Conservation (phyloP, 1,284 basidiomycete genomes). For the Schizophyllum commune region DNA sequence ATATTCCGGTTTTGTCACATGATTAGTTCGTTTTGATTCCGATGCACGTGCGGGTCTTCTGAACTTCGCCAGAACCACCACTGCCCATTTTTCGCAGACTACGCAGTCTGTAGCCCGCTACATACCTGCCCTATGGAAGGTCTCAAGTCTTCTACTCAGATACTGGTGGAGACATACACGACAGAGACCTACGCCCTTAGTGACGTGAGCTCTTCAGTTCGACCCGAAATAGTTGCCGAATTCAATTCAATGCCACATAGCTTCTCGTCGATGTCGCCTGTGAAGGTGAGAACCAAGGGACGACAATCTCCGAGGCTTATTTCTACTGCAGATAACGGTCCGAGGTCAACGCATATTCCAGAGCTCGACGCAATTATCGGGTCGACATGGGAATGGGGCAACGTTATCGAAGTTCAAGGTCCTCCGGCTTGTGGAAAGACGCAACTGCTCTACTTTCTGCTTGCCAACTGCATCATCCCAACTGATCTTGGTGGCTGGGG, state of each 20-base stretch:
- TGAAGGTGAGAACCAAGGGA: slow-evolving; percentile 6
- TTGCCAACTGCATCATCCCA: slow-evolving; percentile 57
- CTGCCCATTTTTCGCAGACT: no score
- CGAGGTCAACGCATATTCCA: slow-evolving; percentile 22
- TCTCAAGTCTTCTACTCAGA: not conserved
- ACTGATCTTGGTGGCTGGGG: slow-evolving; percentile 44
- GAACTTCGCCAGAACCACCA: no score
- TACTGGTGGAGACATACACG: not conserved
- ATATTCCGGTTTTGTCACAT: no score
- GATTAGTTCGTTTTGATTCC: no score
- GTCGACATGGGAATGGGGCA: slow-evolving; percentile 37
- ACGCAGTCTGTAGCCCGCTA: no score
- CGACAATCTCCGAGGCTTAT: slow-evolving; percentile 2
- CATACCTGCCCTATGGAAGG: no score
- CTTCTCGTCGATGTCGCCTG: slow-evolving; percentile 27
- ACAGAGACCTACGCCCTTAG: not conserved
- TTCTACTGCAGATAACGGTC: slow-evolving; percentile 12
- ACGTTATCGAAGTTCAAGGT: slow-evolving; percentile 72
- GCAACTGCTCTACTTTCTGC: slow-evolving; percentile 57
- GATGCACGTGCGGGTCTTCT: no score
- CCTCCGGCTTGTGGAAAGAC: slow-evolving; percentile 68
- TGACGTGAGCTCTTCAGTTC: not conserved
- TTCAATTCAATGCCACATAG: slow-evolving; percentile 14
- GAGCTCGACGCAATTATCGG: slow-evolving; percentile 23
- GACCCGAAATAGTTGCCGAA: not conserved